Percentiles rank a stretch among this genome's conserved stretches.
These are phyloP conservation scores for Komagataella pastoris DNA, from an alignment of 805 yeast species.

Conservation along the genomic window DNA sequence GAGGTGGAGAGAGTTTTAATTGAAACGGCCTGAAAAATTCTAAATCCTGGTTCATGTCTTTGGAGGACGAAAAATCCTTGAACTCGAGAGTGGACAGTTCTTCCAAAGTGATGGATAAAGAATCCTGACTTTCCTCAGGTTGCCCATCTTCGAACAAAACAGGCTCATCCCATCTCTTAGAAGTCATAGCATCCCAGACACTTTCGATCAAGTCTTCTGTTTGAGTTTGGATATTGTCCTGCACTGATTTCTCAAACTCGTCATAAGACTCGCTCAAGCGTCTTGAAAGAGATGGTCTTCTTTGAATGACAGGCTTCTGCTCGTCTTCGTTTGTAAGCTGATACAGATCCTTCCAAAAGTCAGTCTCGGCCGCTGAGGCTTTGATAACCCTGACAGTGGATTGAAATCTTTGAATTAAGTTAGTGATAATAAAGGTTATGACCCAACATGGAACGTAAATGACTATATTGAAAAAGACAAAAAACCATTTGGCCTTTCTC, in stretches of 20 bases:
- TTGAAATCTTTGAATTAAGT: constrained; percentile 23
- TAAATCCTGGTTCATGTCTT: constrained; percentile 1
- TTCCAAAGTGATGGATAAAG: constrained; percentile 4
- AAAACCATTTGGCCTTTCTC: constrained; percentile 33
- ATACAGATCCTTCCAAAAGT: constrained; percentile 5
- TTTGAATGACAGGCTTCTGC: neutral
- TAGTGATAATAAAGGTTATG: constrained; percentile 34
- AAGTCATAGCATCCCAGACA: constrained; percentile 43
- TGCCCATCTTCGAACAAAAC: neutral
- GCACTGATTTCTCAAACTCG: constrained; percentile 17
- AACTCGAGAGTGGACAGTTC: constrained; percentile 5
- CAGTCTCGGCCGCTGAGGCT: constrained; percentile 12
- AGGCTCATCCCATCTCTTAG: constrained; percentile 1
- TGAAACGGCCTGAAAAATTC: constrained; percentile 13
- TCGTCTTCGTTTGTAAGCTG: constrained; percentile 7
- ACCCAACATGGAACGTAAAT: constrained; percentile 54
- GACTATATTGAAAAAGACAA: constrained; percentile 27
- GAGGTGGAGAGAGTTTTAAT: constrained; percentile 26
- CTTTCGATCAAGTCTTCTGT: constrained; percentile 56
- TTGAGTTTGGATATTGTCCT: constrained; percentile 38
- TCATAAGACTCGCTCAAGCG: constrained; percentile 14
- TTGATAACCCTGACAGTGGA: constrained; percentile 15
- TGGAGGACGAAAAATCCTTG: neutral
- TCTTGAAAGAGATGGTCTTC: constrained; percentile 12
- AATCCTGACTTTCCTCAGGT: neutral